Evolutionary conservation across 2,329 filamentous ascomycete genomes (phyloP).

Genomic region (Cercospora sojina): DNA sequence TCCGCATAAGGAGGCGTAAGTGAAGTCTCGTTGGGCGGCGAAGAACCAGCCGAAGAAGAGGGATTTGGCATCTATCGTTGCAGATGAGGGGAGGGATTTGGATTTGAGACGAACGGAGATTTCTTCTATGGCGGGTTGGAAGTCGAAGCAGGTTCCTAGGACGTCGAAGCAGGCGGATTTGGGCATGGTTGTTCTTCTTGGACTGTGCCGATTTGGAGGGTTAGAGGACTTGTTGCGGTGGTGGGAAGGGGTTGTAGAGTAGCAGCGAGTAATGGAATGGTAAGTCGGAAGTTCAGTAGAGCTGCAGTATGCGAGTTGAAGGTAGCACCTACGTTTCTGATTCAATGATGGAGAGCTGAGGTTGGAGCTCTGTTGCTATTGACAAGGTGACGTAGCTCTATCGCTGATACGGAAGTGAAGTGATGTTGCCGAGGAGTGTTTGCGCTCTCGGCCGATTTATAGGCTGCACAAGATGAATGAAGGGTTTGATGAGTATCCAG

Average conservation of each 20-base stretch:
- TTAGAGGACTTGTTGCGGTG: not conserved
- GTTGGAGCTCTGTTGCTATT: conserved; percentile 7
- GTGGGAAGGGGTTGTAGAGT: not conserved
- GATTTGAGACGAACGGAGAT: conserved; percentile 28
- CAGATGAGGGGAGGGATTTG: conserved; percentile 23
- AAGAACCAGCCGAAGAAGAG: conserved; percentile 37
- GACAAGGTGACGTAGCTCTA: conserved; percentile 4
- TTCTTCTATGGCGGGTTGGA: conserved; percentile 28
- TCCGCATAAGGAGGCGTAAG: conserved; percentile 32
- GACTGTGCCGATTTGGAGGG: not conserved
- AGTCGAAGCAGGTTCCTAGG: conserved; percentile 36
- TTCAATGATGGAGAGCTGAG: not conserved
- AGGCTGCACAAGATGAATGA: not conserved
- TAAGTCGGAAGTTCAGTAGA: not conserved
- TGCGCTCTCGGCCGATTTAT: not conserved
- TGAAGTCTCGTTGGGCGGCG: conserved; percentile 36
- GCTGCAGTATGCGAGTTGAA: not conserved
- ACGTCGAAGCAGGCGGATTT: conserved; percentile 36
- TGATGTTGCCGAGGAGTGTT: not conserved
- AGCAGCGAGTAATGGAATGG: too few relatives aligned
- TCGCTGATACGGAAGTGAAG: not conserved
- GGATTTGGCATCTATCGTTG: conserved; percentile 21
- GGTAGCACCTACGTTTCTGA: not conserved
- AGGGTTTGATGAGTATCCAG: not conserved
- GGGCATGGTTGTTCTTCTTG: conserved; percentile 12